Evolutionary conservation across 1,284 basidiomycete genomes (phyloP).

Genomic region (Heimioporus punctisporus): DNA sequence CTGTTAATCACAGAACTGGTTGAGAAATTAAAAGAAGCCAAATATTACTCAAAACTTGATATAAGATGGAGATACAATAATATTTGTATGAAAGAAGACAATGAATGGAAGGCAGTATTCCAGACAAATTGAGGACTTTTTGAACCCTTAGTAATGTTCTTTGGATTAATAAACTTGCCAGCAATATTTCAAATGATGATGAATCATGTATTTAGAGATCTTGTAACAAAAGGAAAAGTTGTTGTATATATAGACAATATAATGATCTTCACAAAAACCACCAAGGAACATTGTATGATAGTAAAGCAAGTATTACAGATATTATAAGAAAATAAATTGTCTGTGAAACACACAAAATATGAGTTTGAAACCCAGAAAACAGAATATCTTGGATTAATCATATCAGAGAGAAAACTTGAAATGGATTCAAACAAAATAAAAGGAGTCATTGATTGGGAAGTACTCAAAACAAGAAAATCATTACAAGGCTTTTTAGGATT

Average conservation of each 20-base stretch:
- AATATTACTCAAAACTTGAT: conserved; percentile 20
- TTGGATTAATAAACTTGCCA: conserved; percentile 34
- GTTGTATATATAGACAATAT: conserved; percentile 24
- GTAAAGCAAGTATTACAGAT: background rate
- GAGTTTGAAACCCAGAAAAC: conserved; percentile 29
- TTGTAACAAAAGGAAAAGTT: conserved; percentile 6
- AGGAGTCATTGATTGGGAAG: conserved; percentile 38
- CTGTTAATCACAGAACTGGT: conserved; percentile 33
- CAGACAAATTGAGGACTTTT: conserved; percentile 1
- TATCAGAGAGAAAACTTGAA: conserved; percentile 23
- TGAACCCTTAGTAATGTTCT: conserved; percentile 41
- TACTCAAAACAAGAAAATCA: conserved; percentile 19
- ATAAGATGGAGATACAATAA: conserved; percentile 1
- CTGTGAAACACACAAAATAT: conserved; percentile 36
- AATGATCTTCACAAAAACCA: conserved; percentile 12
- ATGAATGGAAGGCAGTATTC: conserved; percentile 13
- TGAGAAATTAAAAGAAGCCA: conserved; percentile 20
- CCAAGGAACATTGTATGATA: background rate
- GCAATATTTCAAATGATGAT: conserved; percentile 25
- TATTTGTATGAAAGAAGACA: conserved; percentile 22
- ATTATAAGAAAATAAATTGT: background rate
- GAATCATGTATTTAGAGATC: conserved; percentile 13
- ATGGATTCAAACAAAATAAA: conserved; percentile 43
- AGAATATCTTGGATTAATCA: conserved; percentile 42
- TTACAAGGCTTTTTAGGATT: background rate